Base-by-base conservation (phyloP, 148 eudicot species). In the Camellia granthamiana region DNA sequence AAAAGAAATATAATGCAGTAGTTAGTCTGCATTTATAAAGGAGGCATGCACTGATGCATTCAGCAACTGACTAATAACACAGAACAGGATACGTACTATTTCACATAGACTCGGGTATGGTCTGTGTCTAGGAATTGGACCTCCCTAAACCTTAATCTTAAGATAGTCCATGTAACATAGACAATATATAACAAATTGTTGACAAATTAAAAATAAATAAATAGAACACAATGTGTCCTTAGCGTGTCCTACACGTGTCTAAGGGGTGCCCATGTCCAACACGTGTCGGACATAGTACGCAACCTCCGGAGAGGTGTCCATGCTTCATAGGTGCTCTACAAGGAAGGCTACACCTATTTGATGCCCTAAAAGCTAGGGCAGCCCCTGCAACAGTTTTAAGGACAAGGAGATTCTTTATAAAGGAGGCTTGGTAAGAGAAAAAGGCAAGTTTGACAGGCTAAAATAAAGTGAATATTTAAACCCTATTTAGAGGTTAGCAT, bases 11-110 rank as follows among this genome's bases (percentile, higher is more conserved):
- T 38, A 19, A 49, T 71, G 9, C 2, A 10, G 55, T 61, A 62
- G 47, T 2, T 42, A 61, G 43, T 21, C 56, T 62, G 56, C 38
- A 62, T 15, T 46, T 7, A 5, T 13, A 61, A 74, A 74, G 21
- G 63, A 55, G 64, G 64, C 64, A 42, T 62, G 30, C 60, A 52
- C 16, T 41, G 18, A 75, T 12, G 78, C 78, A 42, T 61, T 59
- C 77, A 58, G 44, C 11, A 16, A 72, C 16, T 21, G 60, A 72
- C 60, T 21, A 51, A 51, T 52, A 72, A 12, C 60, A 52, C 41
- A 56, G 3, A 42, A 2, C 42, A 65, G 43, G 43, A 16, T 41
- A 64, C 12, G 23, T 23, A 64, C 3, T 60, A 11, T 60, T 60
- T 3, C 13, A 9, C 38, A 55, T 60, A 60, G 18, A 19, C 64